Evolutionary conservation across 1,284 basidiomycete species (phyloP), one percentile per base, ranked within the genome.

Genomic region (Melampsora americana): DNA sequence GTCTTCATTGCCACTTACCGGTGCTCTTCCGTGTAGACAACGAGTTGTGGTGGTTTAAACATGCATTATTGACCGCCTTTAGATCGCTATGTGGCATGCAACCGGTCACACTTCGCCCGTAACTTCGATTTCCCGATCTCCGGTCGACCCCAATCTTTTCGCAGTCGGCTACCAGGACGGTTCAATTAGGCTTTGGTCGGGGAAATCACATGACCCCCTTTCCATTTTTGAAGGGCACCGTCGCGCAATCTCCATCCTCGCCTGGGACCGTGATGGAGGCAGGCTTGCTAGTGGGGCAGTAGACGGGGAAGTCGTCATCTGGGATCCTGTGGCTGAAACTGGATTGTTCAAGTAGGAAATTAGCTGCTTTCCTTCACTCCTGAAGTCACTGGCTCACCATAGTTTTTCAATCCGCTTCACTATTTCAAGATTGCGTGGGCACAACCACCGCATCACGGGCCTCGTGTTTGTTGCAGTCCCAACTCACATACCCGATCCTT

Each of bases 81-180:
- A 95, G 92, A 83, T 91, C 69, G 87, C 91, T 16, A 95, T 95
- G 93, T 99, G 96, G 96, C 96, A 99, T 82, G 94, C 97, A 82
- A 90, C 92, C 0, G 92, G 92, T 6, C 91, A 94, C 81, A 87
- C 91, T 80, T 89, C 92, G 35, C 92, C 93, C 82, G 93, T 99
- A 32, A 96, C 95, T 35, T 90, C 88, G 79, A 90, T 99, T 77
- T 84, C 87, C 28, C 89, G 88, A n/a, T 92, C 92, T 3, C 91
- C 92, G 5, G 42, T 44, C 16, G 87, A 90, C 79, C 86, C 86
- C 79, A 87, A 90, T 77, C 85, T 86, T 5, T 97, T 95, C 82
- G 95, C 95, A 0, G 93, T 98, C 32, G 93, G 95, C n/a, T 99
- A 99, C 83, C 88, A 89, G 14, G 96, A 99, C 82, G 96, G 96